Evolutionary conservation across 78 protist species (phyloP).

Genomic region (Pigoraptor vietnamica): DNA sequence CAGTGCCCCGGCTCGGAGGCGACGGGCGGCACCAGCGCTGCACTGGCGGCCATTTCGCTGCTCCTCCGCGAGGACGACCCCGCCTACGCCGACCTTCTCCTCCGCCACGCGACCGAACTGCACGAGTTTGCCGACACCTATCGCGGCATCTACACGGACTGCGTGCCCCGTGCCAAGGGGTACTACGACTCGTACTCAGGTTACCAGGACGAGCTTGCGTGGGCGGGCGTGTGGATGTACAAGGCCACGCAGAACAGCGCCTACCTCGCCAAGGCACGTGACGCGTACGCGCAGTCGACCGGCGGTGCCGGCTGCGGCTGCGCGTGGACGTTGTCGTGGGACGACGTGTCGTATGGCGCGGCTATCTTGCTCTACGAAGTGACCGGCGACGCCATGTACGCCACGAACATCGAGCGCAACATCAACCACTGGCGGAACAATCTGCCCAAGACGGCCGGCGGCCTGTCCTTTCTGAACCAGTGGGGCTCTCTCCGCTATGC

Average conservation of each 20-base stretch:
- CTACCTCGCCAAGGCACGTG: not conserved
- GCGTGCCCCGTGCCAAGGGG: not conserved
- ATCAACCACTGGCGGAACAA: not conserved
- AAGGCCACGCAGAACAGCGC: not conserved
- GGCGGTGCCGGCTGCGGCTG: not conserved
- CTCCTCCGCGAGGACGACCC: not conserved
- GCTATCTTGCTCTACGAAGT: not conserved
- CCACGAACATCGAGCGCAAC: not conserved
- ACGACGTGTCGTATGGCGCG: not conserved
- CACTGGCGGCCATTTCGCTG: not conserved
- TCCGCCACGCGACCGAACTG: not conserved
- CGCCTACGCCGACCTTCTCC: not conserved
- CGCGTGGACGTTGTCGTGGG: not conserved
- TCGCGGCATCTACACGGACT: not conserved
- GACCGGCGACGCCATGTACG: not conserved
- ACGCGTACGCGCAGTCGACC: not conserved
- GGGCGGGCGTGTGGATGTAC: slow-evolving; percentile 13
- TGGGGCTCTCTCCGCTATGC: not conserved
- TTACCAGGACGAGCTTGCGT: slow-evolving; percentile 2
- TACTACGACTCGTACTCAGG: not conserved
- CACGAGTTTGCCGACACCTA: not conserved
- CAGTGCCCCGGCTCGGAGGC: not conserved
- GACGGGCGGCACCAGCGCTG: not conserved
- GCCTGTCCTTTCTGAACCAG: not conserved
- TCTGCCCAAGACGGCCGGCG: not conserved